Evolutionary conservation across 2,329 filamentous ascomycete species (phyloP), one percentile per base, ranked within the genome.

Genomic region (Cephalotrichum gorgonifer): DNA sequence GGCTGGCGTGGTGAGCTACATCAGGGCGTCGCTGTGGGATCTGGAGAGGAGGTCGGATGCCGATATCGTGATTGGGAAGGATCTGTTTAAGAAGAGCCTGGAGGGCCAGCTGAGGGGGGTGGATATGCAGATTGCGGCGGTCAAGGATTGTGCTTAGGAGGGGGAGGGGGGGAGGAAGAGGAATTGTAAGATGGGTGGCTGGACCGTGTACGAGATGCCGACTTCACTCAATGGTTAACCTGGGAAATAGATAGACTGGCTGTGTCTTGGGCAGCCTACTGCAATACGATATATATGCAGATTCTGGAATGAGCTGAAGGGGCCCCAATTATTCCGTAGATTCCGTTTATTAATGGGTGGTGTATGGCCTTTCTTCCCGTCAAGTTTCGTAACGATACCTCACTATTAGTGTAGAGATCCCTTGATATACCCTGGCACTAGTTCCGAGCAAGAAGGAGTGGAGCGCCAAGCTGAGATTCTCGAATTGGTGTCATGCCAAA

Each of bases 1-100:
- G 44, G 72, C 76, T 2, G 75, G 75, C 46, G 66, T 79, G 43
- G 76, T 80, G 22, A 70, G 69, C 28, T 81, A 75, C 74, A 76
- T 81, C 66, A 67, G 78, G 39, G 64, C 65, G 20, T 65, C 65
- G 25, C 56, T 79, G 43, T 64, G 63, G 51, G 64, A 68, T 50
- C 63, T 81, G 44, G 77, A 79, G 59, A 65, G 65, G 53, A 68
- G 71, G 52, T 63, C 69, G 14, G 76, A 80, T 54, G 64, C 69
- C 39, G 64, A 62, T 30, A 59, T 71, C 5, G 53, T 71, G 31
- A 54, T 56, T 25, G 61, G 60, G 55, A 63, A 65, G 30, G 60
- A 62, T 15, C 64, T 68, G 30, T 78, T 79, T 53, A 69, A 66
- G 64, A 68, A 66, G 60, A 23, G 33, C 25, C 48, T 52, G 15